Conservation (phyloP, 2,329 filamentous ascomycete species). For the Rhytidhysteron rufulum region DNA sequence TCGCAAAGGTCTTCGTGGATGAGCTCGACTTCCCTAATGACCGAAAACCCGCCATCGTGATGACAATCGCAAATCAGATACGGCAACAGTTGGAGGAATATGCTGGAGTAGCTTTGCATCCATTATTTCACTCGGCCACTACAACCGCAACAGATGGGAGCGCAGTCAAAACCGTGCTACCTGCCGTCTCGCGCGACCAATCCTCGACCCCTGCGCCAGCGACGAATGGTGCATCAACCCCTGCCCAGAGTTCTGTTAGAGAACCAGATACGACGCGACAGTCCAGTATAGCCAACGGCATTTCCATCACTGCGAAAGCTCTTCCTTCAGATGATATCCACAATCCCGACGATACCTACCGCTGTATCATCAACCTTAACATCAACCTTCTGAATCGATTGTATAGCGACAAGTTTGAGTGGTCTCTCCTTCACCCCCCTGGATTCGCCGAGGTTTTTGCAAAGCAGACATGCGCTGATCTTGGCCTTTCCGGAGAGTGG, state of each 20-base stretch:
- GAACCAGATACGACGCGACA: constrained; percentile 41
- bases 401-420: constrained; percentile 97
- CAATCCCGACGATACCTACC: constrained; percentile 91
- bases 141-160: constrained; percentile 26
- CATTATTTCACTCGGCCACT: constrained; percentile 70
- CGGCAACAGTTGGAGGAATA: constrained; percentile 94
- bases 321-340: constrained; percentile 65
- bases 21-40: constrained; percentile 87
- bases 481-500: constrained; percentile 90
- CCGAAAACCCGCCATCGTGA: constrained; percentile 57
- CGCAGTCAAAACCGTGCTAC: constrained; percentile 16
- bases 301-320: constrained; percentile 68
- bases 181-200: constrained; percentile 47
- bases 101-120: constrained; percentile 87
- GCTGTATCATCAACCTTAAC: constrained; percentile 85
- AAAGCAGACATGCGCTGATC: constrained; percentile 84
- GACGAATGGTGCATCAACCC: constrained; percentile 54
- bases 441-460: constrained; percentile 92
- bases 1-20: constrained; percentile 84
- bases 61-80: constrained; percentile 89
- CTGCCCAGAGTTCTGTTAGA: constrained; percentile 45
- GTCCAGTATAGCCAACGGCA: constrained; percentile 48
- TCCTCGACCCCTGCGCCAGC: constrained; percentile 47
- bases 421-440: constrained; percentile 88
- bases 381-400: constrained; percentile 88